Evolutionary conservation across 495 filamentous ascomycete species (phyloP).

Genomic region (Daldinia childiae): DNA sequence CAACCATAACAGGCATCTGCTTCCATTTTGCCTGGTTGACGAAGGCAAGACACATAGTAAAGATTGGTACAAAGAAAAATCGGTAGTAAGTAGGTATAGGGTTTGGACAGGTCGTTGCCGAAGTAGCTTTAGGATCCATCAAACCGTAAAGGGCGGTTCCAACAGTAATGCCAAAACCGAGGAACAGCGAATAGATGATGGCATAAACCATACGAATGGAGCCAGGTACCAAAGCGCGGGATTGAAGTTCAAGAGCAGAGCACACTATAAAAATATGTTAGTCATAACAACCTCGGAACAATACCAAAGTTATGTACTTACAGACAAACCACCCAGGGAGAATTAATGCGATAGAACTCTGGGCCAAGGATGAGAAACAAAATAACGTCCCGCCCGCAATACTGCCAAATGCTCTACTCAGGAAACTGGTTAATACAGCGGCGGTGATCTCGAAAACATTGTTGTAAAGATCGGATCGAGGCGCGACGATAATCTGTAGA

Average conservation of each 20-base stretch:
- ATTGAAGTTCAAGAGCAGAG: conserved; percentile 89
- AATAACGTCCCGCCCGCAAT: conserved; percentile 76
- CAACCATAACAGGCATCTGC: conserved; percentile 85
- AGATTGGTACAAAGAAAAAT: conserved; percentile 79
- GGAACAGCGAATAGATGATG: conserved; percentile 92
- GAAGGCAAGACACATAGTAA: conserved; percentile 81
- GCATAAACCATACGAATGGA: conserved; percentile 96
- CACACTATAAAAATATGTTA: conserved; percentile 50
- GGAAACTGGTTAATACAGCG: conserved; percentile 86
- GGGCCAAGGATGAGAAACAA: conserved; percentile 92
- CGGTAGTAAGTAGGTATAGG: conserved; percentile 70
- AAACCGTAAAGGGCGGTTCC: conserved; percentile 90
- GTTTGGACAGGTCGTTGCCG: conserved; percentile 73
- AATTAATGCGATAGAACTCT: conserved; percentile 91
- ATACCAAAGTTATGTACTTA: conserved; percentile 38
- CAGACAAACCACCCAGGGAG: conserved; percentile 85
- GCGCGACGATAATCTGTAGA: conserved; percentile 82
- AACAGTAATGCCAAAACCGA: conserved; percentile 97
- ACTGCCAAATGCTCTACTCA: conserved; percentile 87
- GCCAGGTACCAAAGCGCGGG: conserved; percentile 83
- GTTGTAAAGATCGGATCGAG: conserved; percentile 79
- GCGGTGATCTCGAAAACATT: conserved; percentile 94
- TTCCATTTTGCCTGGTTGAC: conserved; percentile 93
- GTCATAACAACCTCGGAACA: not conserved
- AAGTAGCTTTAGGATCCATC: conserved; percentile 77